A percentile compares a stretch with the other conserved stretches of the same genome.
Conservation (phyloP, 208 protist species). For the Acanthamoeba quina region DNA sequence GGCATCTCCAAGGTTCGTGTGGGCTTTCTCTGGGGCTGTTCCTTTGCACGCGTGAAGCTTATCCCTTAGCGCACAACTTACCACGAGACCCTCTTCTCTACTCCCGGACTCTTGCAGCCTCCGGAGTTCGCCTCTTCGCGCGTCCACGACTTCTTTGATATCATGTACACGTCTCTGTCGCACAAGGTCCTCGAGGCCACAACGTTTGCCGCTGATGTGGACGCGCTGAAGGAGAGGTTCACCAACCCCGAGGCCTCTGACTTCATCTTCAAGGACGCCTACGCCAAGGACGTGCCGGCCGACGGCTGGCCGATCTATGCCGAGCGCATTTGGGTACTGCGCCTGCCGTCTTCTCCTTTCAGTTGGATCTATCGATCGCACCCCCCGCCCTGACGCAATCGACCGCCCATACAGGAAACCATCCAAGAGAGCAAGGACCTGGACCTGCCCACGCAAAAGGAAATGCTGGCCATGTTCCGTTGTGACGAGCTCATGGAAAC, state of each 20-base stretch:
- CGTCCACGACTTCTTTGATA: conserved; percentile 89
- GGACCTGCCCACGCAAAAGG: conserved; percentile 96
- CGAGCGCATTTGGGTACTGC: conserved; percentile 92
- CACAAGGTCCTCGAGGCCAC: conserved; percentile 82
- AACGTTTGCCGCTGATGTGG: conserved; percentile 76
- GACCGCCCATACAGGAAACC: conserved; percentile 79
- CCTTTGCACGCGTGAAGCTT: not conserved
- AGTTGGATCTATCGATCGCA: not conserved
- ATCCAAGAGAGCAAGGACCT: conserved; percentile 96
- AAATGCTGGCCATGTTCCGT: conserved; percentile 96
- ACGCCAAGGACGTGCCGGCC: conserved; percentile 91
- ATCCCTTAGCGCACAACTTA: not conserved
- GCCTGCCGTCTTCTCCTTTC: not conserved
- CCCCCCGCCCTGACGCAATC: too few species aligned
- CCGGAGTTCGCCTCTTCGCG: conserved; percentile 79
- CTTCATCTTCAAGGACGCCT: conserved; percentile 84
- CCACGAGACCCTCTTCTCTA: not conserved
- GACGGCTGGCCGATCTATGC: conserved; percentile 93
- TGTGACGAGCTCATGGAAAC: conserved; percentile 93
- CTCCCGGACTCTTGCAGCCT: conserved; percentile 71
- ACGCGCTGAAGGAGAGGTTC: conserved; percentile 75
- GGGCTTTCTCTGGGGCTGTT: too few species aligned
- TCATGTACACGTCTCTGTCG: conserved; percentile 87
- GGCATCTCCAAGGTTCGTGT: conserved; percentile 83
- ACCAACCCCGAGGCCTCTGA: conserved; percentile 52